phyloP scores from a whole-genome alignment of 2,329 filamentous ascomycete species.

The Colletotrichum cereale region DNA sequence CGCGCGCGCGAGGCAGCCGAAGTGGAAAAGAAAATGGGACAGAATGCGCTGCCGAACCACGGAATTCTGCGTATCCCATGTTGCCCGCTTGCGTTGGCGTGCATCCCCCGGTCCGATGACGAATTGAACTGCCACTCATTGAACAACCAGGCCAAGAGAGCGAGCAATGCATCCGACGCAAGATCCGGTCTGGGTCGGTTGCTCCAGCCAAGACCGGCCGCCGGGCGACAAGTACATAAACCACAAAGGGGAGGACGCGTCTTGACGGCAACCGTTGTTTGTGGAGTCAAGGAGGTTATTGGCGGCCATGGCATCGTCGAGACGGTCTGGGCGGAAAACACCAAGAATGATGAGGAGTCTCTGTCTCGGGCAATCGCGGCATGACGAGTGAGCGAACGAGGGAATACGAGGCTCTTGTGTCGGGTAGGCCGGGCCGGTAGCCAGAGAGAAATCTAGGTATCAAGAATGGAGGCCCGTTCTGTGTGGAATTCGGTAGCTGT shows the following conservation, averaged over 20 bases:
- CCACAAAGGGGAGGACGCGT: neutral
- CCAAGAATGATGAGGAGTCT: neutral
- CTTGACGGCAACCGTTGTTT: neutral
- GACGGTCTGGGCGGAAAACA: neutral
- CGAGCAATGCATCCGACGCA: neutral
- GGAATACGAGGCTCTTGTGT: too few species aligned
- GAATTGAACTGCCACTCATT: neutral
- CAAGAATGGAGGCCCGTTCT: too few species aligned
- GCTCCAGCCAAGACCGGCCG: neutral
- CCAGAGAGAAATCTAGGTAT: too few species aligned
- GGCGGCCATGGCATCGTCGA: too few species aligned
- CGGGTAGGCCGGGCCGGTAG: too few species aligned
- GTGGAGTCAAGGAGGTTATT: neutral
- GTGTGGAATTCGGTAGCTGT: too few species aligned
- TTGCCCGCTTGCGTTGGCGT: neutral
- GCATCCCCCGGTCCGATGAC: neutral
- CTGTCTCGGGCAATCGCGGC: neutral
- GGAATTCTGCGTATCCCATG: neutral
- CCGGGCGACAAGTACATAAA: too few species aligned
- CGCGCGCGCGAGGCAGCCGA: neutral
- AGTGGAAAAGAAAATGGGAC: neutral
- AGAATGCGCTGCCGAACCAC: neutral
- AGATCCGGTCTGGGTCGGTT: neutral
- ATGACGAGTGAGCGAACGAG: neutral
- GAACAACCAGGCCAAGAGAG: neutral